Base-by-base conservation (phyloP, 108 stramenopile genomes). In the Fragilaria crotonensis region DNA sequence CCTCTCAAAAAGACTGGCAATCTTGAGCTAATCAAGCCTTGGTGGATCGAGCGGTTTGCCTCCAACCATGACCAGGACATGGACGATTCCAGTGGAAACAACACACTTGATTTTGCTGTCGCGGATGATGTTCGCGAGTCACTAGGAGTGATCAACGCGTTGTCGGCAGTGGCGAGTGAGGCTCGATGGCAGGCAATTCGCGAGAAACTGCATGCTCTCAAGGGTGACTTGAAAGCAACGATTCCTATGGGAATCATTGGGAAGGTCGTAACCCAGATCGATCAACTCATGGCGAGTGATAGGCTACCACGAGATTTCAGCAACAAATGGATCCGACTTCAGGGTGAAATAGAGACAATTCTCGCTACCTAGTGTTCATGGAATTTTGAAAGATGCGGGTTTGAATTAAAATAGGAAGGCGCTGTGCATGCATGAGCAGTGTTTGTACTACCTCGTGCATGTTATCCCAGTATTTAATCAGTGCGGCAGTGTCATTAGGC, bases 141-240 rank as follows among this genome's bases (percentile, higher is more conserved):
- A 11, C 14, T 41, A 41, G 36, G 36, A 11, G 36, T 41, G 11
- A 41, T 41, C 14, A 7, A 41, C 11, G 36, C 11, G 7, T 14
- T 41, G 7, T 7, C 36, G 11, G 52, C 44, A 11, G 52, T 62
- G 19, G 22, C 41, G 44, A 53, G 58, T 30, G 29, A 25, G 20
- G 67, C 61, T 25, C 52, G 70, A 52, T 79, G 79, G 77, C 51
- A 50, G 20, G 48, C 23, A 3, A 68, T 85, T 20, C 54, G 72
- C 48, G 80, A 85, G 28, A 76, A 76, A 44, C 50, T 85, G 5
- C 83, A 85, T 49, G 65, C 68, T 48, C 67, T 85, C 5, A 85
- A 79, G 30, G 83, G 83, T 1, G 83, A 85, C 65, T 57, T 85
- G 23, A 61, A 51, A 36, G 66, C 64, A 18, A 59, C 57, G 47